Percentiles rank a stretch among this genome's conserved stretches.
phyloP scores from a whole-genome alignment of 2,329 filamentous ascomycete genomes.

The Colletotrichum spinosum region DNA sequence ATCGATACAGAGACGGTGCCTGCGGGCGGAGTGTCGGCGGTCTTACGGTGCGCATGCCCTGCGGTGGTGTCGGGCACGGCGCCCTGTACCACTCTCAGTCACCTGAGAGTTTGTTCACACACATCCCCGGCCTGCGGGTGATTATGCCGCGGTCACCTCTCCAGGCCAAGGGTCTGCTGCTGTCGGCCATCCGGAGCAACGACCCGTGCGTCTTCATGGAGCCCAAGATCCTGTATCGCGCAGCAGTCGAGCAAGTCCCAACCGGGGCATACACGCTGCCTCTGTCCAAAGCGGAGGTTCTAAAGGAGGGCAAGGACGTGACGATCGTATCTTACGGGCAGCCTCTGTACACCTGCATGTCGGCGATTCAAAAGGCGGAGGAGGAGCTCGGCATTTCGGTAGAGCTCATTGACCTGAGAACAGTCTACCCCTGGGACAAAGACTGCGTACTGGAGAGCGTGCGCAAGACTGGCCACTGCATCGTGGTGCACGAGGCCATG shows the following conservation, averaged over 20 bases:
- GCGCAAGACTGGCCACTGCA: slow-evolving; percentile 84
- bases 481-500: slow-evolving; percentile 94
- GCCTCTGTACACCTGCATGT: slow-evolving; percentile 84
- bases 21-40: slow-evolving; percentile 75
- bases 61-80: slow-evolving; percentile 89
- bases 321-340: slow-evolving; percentile 92
- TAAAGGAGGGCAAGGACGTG: slow-evolving; percentile 83
- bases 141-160: slow-evolving; percentile 87
- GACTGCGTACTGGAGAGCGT: slow-evolving; percentile 84
- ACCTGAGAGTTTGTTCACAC: slow-evolving; percentile 88
- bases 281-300: slow-evolving; percentile 84
- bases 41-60: slow-evolving; percentile 90
- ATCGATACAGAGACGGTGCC: slow-evolving; percentile 78
- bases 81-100: slow-evolving; percentile 90
- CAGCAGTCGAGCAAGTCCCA: slow-evolving; percentile 91
- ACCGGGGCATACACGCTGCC: slow-evolving; percentile 84
- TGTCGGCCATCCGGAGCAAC: slow-evolving; percentile 81
- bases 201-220: slow-evolving; percentile 96
- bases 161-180: slow-evolving; percentile 88
- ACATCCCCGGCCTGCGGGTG: slow-evolving; percentile 86
- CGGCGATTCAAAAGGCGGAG: slow-evolving; percentile 79
- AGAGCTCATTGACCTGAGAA: slow-evolving; percentile 89
- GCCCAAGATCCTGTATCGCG: slow-evolving; percentile 91
- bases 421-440: slow-evolving; percentile 93
- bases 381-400: slow-evolving; percentile 82